Conservation (phyloP, 768 basidiomycete genomes). For the Kwoniella shandongensis region DNA sequence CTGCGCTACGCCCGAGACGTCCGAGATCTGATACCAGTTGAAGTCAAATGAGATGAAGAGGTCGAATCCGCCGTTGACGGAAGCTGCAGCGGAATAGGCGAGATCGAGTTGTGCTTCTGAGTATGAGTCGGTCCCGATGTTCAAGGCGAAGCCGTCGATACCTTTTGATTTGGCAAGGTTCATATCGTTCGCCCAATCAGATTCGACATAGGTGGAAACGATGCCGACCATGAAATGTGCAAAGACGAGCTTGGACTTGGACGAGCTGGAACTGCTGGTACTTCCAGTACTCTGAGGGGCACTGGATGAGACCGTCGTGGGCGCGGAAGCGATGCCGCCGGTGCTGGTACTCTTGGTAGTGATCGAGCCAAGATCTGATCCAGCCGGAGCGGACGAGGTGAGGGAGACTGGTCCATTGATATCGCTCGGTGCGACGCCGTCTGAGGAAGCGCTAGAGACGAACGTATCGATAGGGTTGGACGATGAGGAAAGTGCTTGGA, state of each 20-base stretch:
- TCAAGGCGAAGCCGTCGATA: constrained; percentile 50
- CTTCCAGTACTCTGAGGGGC: not conserved
- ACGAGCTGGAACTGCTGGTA: not conserved
- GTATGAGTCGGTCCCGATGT: constrained; percentile 50
- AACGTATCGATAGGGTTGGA: constrained; percentile 17
- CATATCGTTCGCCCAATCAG: constrained; percentile 45
- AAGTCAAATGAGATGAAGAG: constrained; percentile 54
- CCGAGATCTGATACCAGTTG: constrained; percentile 48
- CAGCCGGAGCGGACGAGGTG: not conserved
- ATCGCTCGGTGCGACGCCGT: too few species aligned
- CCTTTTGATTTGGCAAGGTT: constrained; percentile 43
- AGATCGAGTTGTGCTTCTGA: constrained; percentile 46
- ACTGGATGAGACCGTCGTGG: not conserved
- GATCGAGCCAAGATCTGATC: not conserved
- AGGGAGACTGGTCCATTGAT: not conserved
- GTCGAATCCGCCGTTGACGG: constrained; percentile 36
- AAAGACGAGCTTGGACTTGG: constrained; percentile 40
- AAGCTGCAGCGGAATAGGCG: constrained; percentile 45
- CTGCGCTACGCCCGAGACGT: constrained; percentile 25
- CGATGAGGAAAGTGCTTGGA: too few species aligned
- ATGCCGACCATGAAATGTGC: constrained; percentile 54
- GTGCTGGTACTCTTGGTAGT: too few species aligned
- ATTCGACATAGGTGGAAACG: constrained; percentile 38
- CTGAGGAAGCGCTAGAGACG: constrained; percentile 7
- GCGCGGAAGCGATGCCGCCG: too few species aligned